Evolutionary conservation across 148 eudicot species (phyloP).

Genomic region (Diospyros kaki): DNA sequence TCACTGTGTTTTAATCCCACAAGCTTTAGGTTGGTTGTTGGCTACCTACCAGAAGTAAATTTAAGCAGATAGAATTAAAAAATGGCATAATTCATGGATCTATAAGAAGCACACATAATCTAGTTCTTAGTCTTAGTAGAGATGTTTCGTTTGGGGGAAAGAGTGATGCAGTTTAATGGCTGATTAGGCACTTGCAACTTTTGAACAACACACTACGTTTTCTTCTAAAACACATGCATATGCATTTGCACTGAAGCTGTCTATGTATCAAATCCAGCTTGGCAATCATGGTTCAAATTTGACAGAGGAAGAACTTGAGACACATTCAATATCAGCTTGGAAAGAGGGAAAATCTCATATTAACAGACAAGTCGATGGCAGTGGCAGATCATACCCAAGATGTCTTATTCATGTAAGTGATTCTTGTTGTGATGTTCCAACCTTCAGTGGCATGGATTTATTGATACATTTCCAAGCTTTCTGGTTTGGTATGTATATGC

Average conservation of each 20-base stretch:
- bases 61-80: too few relatives aligned
- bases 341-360: slow-evolving; percentile 62
- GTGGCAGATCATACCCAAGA: slow-evolving; percentile 37
- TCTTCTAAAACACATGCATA: neutral
- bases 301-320: slow-evolving; percentile 86
- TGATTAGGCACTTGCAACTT: too few relatives aligned
- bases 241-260: neutral
- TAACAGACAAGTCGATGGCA: slow-evolving; percentile 43
- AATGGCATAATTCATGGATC: too few relatives aligned
- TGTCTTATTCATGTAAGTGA: slow-evolving; percentile 57
- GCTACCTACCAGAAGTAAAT: too few relatives aligned
- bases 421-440: neutral
- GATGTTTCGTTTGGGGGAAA: too few relatives aligned
- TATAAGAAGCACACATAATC: too few relatives aligned
- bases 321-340: slow-evolving; percentile 84
- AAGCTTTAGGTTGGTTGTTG: too few relatives aligned
- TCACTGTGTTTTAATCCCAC: too few relatives aligned
- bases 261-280: slow-evolving; percentile 34
- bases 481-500: too few relatives aligned
- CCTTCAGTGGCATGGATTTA: too few relatives aligned
- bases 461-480: neutral
- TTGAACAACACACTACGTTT: neutral
- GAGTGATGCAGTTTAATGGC: too few relatives aligned
- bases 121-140: too few relatives aligned
- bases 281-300: slow-evolving; percentile 74